Conservation (phyloP, 495 filamentous ascomycete species). For the Penicillium macrosclerotiorum region DNA sequence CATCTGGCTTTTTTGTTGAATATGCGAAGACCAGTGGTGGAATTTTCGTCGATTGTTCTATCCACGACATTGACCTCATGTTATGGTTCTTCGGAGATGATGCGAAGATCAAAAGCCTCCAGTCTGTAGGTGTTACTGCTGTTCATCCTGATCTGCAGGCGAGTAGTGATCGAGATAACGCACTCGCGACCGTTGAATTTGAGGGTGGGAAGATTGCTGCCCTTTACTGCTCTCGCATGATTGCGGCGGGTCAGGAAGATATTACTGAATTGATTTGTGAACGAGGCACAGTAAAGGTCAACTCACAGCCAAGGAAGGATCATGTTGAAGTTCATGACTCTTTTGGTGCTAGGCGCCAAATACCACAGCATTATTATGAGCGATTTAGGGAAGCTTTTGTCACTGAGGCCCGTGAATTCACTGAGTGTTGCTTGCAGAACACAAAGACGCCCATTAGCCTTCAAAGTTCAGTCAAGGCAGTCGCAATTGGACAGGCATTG, state of each 20-base stretch:
- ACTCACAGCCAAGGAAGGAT: slow-evolving; percentile 49
- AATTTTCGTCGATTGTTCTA: slow-evolving; percentile 58
- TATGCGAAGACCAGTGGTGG: slow-evolving; percentile 52
- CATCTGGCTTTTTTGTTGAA: slow-evolving; percentile 50
- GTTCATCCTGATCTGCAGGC: slow-evolving; percentile 54
- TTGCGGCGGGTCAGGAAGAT: slow-evolving; percentile 60
- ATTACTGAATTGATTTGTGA: slow-evolving; percentile 63
- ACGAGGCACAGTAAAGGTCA: slow-evolving; percentile 56
- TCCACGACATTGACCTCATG: slow-evolving; percentile 57
- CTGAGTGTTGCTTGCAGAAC: too few species aligned
- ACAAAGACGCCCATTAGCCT: too few species aligned
- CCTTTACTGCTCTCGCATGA: slow-evolving; percentile 57
- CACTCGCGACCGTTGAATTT: slow-evolving; percentile 60
- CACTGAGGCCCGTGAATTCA: slow-evolving; percentile 60
- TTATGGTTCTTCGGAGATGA: slow-evolving; percentile 54
- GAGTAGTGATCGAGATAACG: slow-evolving; percentile 59
- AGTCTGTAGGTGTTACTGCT: slow-evolving; percentile 51
- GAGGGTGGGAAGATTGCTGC: slow-evolving; percentile 58
- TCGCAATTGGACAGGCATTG: too few species aligned
- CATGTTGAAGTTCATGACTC: slow-evolving; percentile 52
- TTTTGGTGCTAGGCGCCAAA: slow-evolving; percentile 51
- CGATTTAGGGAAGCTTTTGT: slow-evolving; percentile 64
- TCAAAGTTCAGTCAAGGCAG: too few species aligned
- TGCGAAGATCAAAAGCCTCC: slow-evolving; percentile 42
- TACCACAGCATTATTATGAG: slow-evolving; percentile 58